Percentiles rank a stretch among this genome's conserved stretches.
phyloP scores from a whole-genome alignment of 129 eudicot genomes.

The carrot (Daucus carota) region DNA sequence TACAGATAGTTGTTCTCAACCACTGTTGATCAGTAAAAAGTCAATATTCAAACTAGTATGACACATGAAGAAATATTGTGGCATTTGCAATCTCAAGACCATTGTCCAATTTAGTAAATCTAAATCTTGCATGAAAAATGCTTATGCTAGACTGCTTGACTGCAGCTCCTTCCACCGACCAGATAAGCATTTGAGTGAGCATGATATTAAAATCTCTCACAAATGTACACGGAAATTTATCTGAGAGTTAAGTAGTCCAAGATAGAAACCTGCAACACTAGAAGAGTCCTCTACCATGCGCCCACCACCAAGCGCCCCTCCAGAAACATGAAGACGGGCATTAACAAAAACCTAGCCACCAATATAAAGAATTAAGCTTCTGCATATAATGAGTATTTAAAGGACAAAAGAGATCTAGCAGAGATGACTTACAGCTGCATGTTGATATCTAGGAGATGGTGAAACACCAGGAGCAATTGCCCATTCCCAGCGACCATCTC shows the following conservation, averaged over 20 bases:
- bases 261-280: slow-evolving; percentile 75
- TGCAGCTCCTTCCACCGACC: background rate
- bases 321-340: slow-evolving; percentile 97
- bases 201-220: background rate
- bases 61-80: background rate
- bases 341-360: slow-evolving; percentile 78
- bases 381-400: background rate
- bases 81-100: background rate
- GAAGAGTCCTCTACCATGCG: slow-evolving; percentile 99
- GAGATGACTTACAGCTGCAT: slow-evolving; percentile 73
- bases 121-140: background rate
- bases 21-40: background rate
- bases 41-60: background rate
- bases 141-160: background rate
- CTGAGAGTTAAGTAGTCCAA: background rate
- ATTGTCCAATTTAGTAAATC: background rate
- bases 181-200: background rate
- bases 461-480: slow-evolving; percentile 98
- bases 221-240: background rate
- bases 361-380: slow-evolving; percentile 1
- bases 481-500: slow-evolving; percentile 99
- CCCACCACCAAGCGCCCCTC: slow-evolving; percentile 99
- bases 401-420: no score
- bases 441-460: slow-evolving; percentile 91
- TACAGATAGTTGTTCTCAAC: background rate